Evolutionary conservation across 495 filamentous ascomycete species (phyloP), one percentile per base, ranked within the genome.

Genomic region (Podospora bellae-mahoneyi): DNA sequence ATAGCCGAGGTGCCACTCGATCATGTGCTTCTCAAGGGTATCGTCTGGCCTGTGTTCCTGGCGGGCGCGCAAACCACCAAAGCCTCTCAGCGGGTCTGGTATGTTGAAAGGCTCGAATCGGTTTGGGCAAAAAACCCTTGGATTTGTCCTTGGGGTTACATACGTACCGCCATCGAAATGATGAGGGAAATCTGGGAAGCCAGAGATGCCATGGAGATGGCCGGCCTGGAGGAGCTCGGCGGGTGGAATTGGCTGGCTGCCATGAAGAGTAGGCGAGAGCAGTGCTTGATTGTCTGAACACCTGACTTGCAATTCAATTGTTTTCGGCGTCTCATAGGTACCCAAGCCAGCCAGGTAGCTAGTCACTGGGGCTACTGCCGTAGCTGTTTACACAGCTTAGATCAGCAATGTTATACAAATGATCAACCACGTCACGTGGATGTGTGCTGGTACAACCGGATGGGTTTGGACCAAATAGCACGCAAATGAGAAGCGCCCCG

Each of bases 41-140:
- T 84, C 0, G 78, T 85, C 0, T 88, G 85, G 86, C 84, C 86
- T 0, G 84, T 86, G 1, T 86, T 87, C 58, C 76, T 88, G 53
- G 83, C 83, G 0, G 86, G 85, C 1, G 74, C 87, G 4, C 85
- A 87, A 44, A 77, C 80, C 5, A 71, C 78, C 57, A 73, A 78
- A 9, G 54, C 68, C 6, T 58, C 56, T 1, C 72, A 72, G 48
- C 69, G 82, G 19, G 58, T 57, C 1, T 81, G 79, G 80, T 77
- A 77, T n/a, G 57, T 76, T 32, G 73, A 78, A 30, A 75, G 80
- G 15, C 71, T 84, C 44, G 61, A 70, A 16, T 75, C 76, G 4
- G 74, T 83, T 64, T 77, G 75, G 69, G 69, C 62, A 9, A 64
- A 61, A 56, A 73, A 73, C 32, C 73, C 75, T 16, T 74, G 72